phyloP scores from a whole-genome alignment of 352 stramenopile species.

The Thalassiosira hispida region DNA sequence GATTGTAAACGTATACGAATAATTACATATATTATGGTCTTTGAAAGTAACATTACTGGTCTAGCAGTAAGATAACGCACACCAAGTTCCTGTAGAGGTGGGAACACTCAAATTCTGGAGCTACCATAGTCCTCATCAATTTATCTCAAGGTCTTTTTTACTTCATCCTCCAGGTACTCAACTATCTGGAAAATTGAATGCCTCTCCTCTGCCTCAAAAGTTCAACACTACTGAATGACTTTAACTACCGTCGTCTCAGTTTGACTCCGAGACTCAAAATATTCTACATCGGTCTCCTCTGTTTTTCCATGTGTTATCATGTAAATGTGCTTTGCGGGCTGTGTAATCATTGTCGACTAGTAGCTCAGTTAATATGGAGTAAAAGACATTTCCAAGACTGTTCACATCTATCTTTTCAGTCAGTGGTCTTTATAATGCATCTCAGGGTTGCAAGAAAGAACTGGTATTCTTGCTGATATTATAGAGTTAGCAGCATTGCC shows the following conservation, averaged over 20 bases:
- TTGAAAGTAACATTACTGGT: too few species aligned
- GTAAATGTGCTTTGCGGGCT: constrained; percentile 13
- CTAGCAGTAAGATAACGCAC: too few species aligned
- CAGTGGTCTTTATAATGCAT: too few species aligned
- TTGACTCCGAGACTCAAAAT: constrained; percentile 23
- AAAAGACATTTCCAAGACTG: constrained; percentile 78
- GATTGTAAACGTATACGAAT: too few species aligned
- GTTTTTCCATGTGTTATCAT: constrained; percentile 29
- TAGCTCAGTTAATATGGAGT: constrained; percentile 65
- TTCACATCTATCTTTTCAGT: constrained; percentile 82
- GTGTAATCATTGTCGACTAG: constrained; percentile 17
- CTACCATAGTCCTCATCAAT: too few species aligned
- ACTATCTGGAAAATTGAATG: constrained; percentile 67
- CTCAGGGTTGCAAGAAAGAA: too few species aligned
- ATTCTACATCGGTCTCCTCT: constrained; percentile 24
- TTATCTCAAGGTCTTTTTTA: constrained; percentile 7
- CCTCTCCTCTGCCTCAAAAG: constrained; percentile 60
- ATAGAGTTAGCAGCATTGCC: too few species aligned
- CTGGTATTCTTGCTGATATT: too few species aligned
- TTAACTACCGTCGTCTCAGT: constrained; percentile 39
- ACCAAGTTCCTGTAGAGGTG: too few species aligned
- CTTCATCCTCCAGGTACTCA: constrained; percentile 32
- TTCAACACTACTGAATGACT: constrained; percentile 63
- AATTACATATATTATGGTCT: too few species aligned
- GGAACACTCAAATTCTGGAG: too few species aligned